A percentile compares a stretch with the other conserved stretches of the same genome.
These are phyloP conservation scores for Stephania japonica DNA, from an alignment of 164 flowering plant genomes.

Conservation along the genomic window DNA sequence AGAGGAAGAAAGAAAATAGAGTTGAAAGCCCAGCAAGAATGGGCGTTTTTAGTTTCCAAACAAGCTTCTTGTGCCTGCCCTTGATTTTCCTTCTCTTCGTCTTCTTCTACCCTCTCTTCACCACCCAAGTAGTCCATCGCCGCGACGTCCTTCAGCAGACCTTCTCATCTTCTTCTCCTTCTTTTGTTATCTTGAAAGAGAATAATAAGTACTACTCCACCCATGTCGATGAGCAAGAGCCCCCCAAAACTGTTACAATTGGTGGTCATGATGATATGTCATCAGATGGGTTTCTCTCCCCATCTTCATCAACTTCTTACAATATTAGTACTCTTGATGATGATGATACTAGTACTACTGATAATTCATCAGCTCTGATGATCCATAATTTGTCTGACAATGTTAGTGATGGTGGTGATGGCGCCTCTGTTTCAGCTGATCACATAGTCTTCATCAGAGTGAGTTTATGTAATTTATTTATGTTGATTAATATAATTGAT, in stretches of 20 bases:
- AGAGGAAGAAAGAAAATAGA: background rate
- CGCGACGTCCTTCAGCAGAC: background rate
- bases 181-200: background rate
- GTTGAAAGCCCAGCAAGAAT: background rate
- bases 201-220: background rate
- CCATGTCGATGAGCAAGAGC: background rate
- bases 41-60: slow-evolving; percentile 6
- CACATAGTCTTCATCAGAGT: background rate
- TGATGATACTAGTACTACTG: background rate
- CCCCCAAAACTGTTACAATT: too few relatives aligned
- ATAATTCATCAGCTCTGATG: background rate
- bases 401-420: background rate
- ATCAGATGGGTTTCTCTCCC: too few relatives aligned
- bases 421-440: too few relatives aligned
- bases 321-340: background rate
- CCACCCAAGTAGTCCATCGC: background rate
- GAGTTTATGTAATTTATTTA: background rate
- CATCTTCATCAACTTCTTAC: too few relatives aligned
- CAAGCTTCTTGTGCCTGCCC: slow-evolving; percentile 7
- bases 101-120: slow-evolving; percentile 9
- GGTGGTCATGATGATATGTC: background rate
- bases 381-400: background rate
- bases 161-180: background rate
- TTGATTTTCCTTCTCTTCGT: slow-evolving; percentile 12
- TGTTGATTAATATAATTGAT: background rate